Evolutionary conservation across 331 rosid species (phyloP).

Genomic region (Phaseolus coccineus): DNA sequence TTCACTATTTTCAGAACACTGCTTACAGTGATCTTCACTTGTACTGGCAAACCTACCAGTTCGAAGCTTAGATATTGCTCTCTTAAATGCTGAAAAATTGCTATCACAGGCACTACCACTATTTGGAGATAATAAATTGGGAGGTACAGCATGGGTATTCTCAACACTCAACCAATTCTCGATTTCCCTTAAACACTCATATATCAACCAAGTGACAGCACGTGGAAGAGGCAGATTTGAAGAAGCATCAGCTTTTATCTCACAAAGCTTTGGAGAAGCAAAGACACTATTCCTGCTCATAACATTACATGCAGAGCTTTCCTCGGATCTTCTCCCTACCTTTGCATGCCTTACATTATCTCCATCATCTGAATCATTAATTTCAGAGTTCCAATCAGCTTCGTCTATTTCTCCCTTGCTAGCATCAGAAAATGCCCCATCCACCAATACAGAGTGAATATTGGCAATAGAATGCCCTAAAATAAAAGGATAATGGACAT

Average conservation of each 20-base stretch:
- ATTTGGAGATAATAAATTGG: conserved; percentile 51
- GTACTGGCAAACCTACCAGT: conserved; percentile 70
- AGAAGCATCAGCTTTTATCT: conserved; percentile 54
- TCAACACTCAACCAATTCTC: conserved; percentile 81
- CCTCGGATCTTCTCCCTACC: conserved; percentile 85
- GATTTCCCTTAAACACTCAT: conserved; percentile 86
- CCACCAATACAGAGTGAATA: conserved; percentile 82
- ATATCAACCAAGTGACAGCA: conserved; percentile 71
- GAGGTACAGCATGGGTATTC: conserved; percentile 55
- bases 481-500: conserved; percentile 68
- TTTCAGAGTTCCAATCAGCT: conserved; percentile 42
- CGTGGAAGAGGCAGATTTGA: conserved; percentile 56
- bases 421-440: conserved; percentile 81
- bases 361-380: conserved; percentile 63
- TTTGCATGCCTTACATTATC: conserved; percentile 75
- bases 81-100: conserved; percentile 69
- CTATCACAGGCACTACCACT: conserved; percentile 53
- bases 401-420: conserved; percentile 62
- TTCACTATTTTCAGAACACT: conserved; percentile 54
- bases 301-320: conserved; percentile 74
- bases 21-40: conserved; percentile 64
- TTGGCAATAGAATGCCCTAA: conserved; percentile 79
- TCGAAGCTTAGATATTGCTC: conserved; percentile 69
- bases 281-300: conserved; percentile 51
- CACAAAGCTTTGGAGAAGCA: conserved; percentile 51